Base-by-base conservation (phyloP, 495 filamentous ascomycete species). In the Chaetomium tenue region DNA sequence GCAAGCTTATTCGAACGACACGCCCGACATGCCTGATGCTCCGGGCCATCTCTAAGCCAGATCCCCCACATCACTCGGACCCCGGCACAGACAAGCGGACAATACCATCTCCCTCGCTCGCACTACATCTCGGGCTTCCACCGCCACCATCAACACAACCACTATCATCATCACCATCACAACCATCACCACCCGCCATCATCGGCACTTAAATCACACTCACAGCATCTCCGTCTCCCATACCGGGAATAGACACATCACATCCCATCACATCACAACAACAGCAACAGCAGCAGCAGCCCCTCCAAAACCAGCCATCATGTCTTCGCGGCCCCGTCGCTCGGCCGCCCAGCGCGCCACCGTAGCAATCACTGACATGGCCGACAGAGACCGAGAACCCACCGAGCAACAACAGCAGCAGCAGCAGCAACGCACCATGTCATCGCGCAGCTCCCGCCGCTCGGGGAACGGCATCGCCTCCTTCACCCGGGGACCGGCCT, bases 401-500 rank as follows among this genome's bases (percentile, higher is more conserved):
- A 44, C 40, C 40, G 40, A 50, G 20, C 75, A n/a, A n/a, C n/a
- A n/a, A n/a, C n/a, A n/a, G n/a, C n/a, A n/a, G n/a, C n/a, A n/a
- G n/a, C n/a, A n/a, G n/a, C n/a, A n/a, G n/a, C n/a, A 58, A 72
- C 73, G 71, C 66, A 65, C 68, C 69, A 83, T 84, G 82, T 77
- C 82, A 47, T 77, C 81, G 51, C 79, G 81, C 58, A 28, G 26
- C 39, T 68, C 78, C 63, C 81, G 81, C 63, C 79, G 82, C 64
- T 77, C 78, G 4, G 81, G 79, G 57, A 77, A 68, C 63, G 76
- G 74, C 65, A 66, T 66, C 54, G 74, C 79, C 65, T 84, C 85
- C 23, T 77, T 86, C 56, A 81, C 83, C 67, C 84, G 83, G 73
- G 84, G 81, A 60, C 76, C 80, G 16, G n/a, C 51, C 22, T 42